These are phyloP conservation scores for Pelagophyceae sp. DNA, from an alignment of 352 stramenopile genomes.

Conservation along the genomic window DNA sequence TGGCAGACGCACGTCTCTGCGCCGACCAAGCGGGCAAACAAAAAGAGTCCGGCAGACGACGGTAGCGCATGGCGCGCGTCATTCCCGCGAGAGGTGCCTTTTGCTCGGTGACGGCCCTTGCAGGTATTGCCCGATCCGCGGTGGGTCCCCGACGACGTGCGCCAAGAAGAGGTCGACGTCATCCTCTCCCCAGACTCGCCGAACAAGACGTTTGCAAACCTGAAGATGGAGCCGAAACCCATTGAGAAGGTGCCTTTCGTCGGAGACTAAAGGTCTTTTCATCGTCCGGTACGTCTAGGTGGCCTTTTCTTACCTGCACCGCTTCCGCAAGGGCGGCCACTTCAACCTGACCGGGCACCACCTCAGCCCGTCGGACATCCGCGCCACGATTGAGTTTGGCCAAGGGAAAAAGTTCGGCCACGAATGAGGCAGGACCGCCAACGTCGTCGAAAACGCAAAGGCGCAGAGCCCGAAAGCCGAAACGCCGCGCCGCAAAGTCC, in stretches of 20 bases:
- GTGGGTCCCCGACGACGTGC: conserved; percentile 21
- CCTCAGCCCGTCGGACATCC: no score
- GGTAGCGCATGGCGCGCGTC: no score
- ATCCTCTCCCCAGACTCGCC: conserved; percentile 34
- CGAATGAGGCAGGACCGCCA: not conserved
- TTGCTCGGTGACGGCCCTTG: conserved; percentile 12
- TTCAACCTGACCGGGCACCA: no score
- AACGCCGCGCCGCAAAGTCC: not conserved
- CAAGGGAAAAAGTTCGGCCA: no score
- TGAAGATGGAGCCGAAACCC: conserved; percentile 71
- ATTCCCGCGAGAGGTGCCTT: not conserved
- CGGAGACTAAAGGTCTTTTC: no score
- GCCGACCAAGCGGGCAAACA: not conserved
- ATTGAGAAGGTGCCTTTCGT: conserved; percentile 91
- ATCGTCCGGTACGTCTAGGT: no score
- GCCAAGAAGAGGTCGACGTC: conserved; percentile 31
- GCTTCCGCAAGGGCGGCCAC: conserved; percentile 83
- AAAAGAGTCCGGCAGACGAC: not conserved
- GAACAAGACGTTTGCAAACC: conserved; percentile 53
- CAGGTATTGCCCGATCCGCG: conserved; percentile 42
- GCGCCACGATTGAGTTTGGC: no score
- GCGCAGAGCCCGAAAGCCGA: not conserved
- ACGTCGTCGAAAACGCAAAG: not conserved
- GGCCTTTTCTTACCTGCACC: conserved; percentile 85
- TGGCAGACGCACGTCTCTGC: no score